Evolutionary conservation across 2,329 filamentous ascomycete species (phyloP).

Genomic region (Venturia oleaginea): DNA sequence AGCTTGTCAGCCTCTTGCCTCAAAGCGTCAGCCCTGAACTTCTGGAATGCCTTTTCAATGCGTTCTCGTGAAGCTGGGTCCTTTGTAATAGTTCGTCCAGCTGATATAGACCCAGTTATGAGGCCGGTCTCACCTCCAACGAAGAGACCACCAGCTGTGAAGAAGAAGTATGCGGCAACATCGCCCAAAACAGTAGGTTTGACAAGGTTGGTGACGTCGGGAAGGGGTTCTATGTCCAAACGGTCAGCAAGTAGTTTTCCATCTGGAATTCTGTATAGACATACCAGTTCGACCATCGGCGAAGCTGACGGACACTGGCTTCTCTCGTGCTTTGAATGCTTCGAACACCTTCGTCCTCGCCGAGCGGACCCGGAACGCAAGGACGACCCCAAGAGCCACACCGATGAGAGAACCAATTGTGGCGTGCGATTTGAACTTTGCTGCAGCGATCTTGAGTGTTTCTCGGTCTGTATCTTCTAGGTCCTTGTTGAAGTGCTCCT

Average conservation of each 20-base stretch:
- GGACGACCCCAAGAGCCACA: constrained; percentile 48
- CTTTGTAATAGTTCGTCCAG: constrained; percentile 42
- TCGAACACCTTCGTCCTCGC: constrained; percentile 51
- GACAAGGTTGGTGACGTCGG: constrained; percentile 50
- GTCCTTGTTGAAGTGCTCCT: constrained; percentile 50
- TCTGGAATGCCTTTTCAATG: constrained; percentile 54
- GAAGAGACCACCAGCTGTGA: constrained; percentile 52
- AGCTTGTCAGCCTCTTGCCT: constrained; percentile 48
- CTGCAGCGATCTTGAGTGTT: constrained; percentile 45
- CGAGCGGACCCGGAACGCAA: constrained; percentile 48
- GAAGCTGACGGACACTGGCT: constrained; percentile 54
- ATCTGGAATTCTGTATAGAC: background rate
- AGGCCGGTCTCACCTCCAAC: constrained; percentile 56
- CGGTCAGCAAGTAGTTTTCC: background rate
- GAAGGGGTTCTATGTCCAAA: constrained; percentile 43
- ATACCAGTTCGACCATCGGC: constrained; percentile 49
- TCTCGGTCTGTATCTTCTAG: constrained; percentile 51
- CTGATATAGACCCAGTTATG: constrained; percentile 47
- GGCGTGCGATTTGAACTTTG: constrained; percentile 46
- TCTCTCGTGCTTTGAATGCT: constrained; percentile 51
- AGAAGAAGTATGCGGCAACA: constrained; percentile 53
- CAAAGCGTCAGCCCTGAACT: constrained; percentile 55
- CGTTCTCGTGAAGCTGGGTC: constrained; percentile 47
- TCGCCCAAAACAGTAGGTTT: constrained; percentile 51
- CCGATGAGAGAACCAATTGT: constrained; percentile 52